Evolutionary conservation across 2,329 filamentous ascomycete species (phyloP).

Genomic region (Nothophoma quercina): DNA sequence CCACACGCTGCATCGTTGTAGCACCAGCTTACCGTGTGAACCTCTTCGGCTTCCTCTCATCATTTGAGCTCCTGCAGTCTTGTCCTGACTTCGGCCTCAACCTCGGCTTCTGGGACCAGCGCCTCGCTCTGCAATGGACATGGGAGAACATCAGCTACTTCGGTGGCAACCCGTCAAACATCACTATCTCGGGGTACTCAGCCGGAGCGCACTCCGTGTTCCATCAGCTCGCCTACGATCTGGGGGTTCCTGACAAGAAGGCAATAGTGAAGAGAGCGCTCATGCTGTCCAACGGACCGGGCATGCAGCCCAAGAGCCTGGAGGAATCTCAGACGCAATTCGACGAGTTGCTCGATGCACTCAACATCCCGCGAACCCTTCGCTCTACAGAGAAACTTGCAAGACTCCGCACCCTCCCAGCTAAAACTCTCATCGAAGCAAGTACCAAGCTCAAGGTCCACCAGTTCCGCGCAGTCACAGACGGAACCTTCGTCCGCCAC

Average conservation of each 20-base stretch:
- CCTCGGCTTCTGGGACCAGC: slow-evolving; percentile 65
- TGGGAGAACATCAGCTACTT: slow-evolving; percentile 60
- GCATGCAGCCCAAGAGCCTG: slow-evolving; percentile 60
- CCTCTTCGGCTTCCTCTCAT: slow-evolving; percentile 63
- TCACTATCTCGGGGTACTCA: slow-evolving; percentile 64
- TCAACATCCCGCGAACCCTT: slow-evolving; percentile 54
- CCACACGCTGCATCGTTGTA: slow-evolving; percentile 57
- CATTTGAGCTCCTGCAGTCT: slow-evolving; percentile 55
- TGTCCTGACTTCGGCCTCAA: slow-evolving; percentile 52
- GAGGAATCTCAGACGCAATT: slow-evolving; percentile 60
- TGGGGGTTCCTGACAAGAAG: slow-evolving; percentile 56
- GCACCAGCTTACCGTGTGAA: slow-evolving; percentile 65
- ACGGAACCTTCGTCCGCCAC: slow-evolving; percentile 56
- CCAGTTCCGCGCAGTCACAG: slow-evolving; percentile 63
- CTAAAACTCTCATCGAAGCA: slow-evolving; percentile 53
- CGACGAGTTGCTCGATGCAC: slow-evolving; percentile 55
- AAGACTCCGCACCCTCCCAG: slow-evolving; percentile 52
- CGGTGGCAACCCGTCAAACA: slow-evolving; percentile 58
- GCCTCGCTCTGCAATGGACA: slow-evolving; percentile 64
- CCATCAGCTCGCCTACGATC: slow-evolving; percentile 65
- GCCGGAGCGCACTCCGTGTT: slow-evolving; percentile 65
- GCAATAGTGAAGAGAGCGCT: slow-evolving; percentile 60
- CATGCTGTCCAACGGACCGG: slow-evolving; percentile 63
- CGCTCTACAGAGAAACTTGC: slow-evolving; percentile 55
- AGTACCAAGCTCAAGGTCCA: slow-evolving; percentile 55